Evolutionary conservation across 805 yeast species (phyloP).

Genomic region (Candida multigemmis): DNA sequence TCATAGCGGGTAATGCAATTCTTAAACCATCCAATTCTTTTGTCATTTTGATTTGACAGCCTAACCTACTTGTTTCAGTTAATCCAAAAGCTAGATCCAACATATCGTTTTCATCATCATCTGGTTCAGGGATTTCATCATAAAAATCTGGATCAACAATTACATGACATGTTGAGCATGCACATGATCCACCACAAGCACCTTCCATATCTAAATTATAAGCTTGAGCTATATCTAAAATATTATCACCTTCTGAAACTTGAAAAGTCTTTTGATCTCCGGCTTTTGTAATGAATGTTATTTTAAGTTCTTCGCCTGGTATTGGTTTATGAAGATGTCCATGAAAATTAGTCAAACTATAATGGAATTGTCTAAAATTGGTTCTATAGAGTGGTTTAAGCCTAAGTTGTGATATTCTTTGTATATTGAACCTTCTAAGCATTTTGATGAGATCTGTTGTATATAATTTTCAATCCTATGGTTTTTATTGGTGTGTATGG

Average conservation of each 20-base stretch:
- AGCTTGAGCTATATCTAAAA: conserved; percentile 92
- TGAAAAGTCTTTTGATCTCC: conserved; percentile 77
- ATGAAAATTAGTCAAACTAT: conserved; percentile 32
- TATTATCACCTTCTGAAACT: conserved; percentile 85
- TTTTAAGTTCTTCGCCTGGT: conserved; percentile 77
- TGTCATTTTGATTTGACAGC: conserved; percentile 87
- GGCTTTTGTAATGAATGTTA: conserved; percentile 87
- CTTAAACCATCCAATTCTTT: conserved; percentile 89
- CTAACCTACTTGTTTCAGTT: conserved; percentile 92
- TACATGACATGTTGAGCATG: conserved; percentile 96
- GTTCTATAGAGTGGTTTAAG: too few relatives aligned
- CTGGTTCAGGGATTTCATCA: conserved; percentile 88
- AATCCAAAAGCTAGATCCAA: conserved; percentile 94
- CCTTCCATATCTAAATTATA: conserved; percentile 92
- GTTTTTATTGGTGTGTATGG: too few relatives aligned
- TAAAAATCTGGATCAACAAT: conserved; percentile 93
- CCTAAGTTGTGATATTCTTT: too few relatives aligned
- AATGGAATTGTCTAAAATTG: conserved; percentile 9
- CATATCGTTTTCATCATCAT: conserved; percentile 98
- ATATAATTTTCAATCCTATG: too few relatives aligned
- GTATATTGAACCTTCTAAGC: too few relatives aligned
- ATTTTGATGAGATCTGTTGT: too few relatives aligned
- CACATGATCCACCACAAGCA: conserved; percentile 99
- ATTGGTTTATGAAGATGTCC: conserved; percentile 88
- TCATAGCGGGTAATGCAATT: conserved; percentile 96